A percentile compares a stretch with the other conserved stretches of the same genome.
phyloP scores from a whole-genome alignment of 2,329 filamentous ascomycete species.

The Ceratocystis colombiana region DNA sequence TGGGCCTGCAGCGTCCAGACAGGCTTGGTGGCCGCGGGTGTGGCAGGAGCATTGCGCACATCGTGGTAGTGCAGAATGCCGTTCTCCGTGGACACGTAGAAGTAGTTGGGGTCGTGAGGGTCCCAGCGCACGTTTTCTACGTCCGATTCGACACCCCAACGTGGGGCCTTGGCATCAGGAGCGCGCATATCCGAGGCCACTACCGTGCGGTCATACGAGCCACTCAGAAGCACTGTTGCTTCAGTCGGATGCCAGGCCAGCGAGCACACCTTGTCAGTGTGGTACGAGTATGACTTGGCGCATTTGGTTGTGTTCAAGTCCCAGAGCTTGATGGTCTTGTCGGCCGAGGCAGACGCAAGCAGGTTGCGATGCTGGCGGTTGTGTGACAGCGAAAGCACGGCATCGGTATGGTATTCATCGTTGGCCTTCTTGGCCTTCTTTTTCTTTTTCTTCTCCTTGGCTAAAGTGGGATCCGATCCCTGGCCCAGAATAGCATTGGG shows the following conservation, averaged over 20 bases:
- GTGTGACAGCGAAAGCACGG: slow-evolving; percentile 79
- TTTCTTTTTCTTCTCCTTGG: slow-evolving; percentile 70
- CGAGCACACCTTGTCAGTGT: slow-evolving; percentile 96
- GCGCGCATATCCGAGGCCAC: slow-evolving; percentile 95
- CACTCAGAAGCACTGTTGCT: slow-evolving; percentile 78
- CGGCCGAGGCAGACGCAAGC: slow-evolving; percentile 86
- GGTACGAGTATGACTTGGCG: slow-evolving; percentile 89
- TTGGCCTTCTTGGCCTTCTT: slow-evolving; percentile 84
- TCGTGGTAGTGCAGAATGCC: slow-evolving; percentile 92
- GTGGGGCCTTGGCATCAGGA: slow-evolving; percentile 66
- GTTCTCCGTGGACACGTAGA: slow-evolving; percentile 89
- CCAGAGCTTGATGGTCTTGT: slow-evolving; percentile 97
- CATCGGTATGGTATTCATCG: slow-evolving; percentile 86
- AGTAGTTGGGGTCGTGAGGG: slow-evolving; percentile 82
- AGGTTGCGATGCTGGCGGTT: slow-evolving; percentile 92
- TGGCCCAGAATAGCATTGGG: slow-evolving; percentile 91
- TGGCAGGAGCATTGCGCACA: slow-evolving; percentile 61
- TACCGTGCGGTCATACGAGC: slow-evolving; percentile 88
- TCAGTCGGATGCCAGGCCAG: slow-evolving; percentile 85
- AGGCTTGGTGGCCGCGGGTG: slow-evolving; percentile 66
- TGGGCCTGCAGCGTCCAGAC: slow-evolving; percentile 95
- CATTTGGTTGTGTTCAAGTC: slow-evolving; percentile 85
- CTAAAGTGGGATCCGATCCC: slow-evolving; percentile 44
- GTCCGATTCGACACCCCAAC: slow-evolving; percentile 92
- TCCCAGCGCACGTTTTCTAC: slow-evolving; percentile 92